Evolutionary conservation across 768 basidiomycete species (phyloP), one percentile per base, ranked within the genome.

Genomic region (Mycena albidolilacea): DNA sequence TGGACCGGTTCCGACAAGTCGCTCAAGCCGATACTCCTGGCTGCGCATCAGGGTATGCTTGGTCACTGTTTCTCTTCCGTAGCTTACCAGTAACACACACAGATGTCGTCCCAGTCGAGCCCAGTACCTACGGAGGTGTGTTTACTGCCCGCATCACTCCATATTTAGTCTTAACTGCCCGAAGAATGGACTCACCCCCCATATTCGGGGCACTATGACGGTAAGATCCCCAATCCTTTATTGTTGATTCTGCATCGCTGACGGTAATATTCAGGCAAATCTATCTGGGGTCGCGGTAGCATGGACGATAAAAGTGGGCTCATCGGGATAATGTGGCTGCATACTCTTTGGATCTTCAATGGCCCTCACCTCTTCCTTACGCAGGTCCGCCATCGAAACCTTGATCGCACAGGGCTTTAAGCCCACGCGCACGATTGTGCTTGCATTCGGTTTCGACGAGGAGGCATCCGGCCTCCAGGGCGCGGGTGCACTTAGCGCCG

Each of bases 381-480:
- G 19, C 66, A 89, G 88, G 69, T 81, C 84, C 7, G 84, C 93
- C 15, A 81, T 94, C 48, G 93, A 95, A 80, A 87, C 87, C 3
- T 84, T 96, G 30, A 77, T 95, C 7, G 82, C 83, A 21, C 85
- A 88, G 14, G 88, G 87, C 3, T 95, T 91, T 81, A 79, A 87
- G 64, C 95, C 95, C 15, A 85, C 85, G 3, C 86, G 94, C 58
- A 90, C 87, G 0, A 81, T 92, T 21, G 88, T 92, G 0, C 84
- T 92, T 70, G 84, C 91, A 4, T 92, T 89, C 73, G 92, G 95
- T 1, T 95, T 94, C 73, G 94, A 95, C 75, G 95, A 95, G 79
- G 94, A 95, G 83, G 84, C 88, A 67, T 84, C 86, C 67, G 91
- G 91, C 50, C 64, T 66, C 6, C 72, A 93, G 90, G 92, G 92